Base-by-base conservation (phyloP, 495 filamentous ascomycete species). In the Hypomontagnella submonticulosa region DNA sequence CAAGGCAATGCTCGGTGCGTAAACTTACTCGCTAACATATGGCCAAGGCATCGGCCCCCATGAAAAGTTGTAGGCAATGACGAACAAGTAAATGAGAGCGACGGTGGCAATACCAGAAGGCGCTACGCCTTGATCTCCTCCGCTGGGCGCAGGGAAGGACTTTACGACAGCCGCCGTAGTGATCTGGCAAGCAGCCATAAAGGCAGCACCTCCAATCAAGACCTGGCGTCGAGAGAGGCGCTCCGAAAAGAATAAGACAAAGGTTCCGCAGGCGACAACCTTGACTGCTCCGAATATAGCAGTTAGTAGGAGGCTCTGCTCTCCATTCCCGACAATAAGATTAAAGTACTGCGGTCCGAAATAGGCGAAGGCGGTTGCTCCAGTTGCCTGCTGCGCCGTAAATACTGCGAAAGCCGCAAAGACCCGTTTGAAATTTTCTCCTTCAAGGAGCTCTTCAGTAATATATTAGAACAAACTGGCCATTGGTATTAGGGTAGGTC, bases 221-320 rank as follows among this genome's bases (percentile, higher is more conserved):
- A 75, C 71, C 33, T 71, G 54, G 0, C 79, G 77, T 36, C 79
- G 76, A 43, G 73, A 71, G 44, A 81, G 58, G 8, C 79, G 72
- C 32, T 79, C 78, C 3, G 77, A 66, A 19, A 81, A 72, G 42
- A 72, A 71, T 36, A 73, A 66, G 8, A 80, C 75, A 44, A 78
- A 79, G 56, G 49, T 71, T 51, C 51, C 77, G 67, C 71, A 81
- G 71, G 61, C 80, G 1, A 78, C 72, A 5, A 83, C 79, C 62
- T 84, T 84, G 27, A 81, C 77, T 2, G 79, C 66, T n/a, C 80
- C 79, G 50, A 84, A 85, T 67, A 84, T 80, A n/a, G 81, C 79
- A 1, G 80, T 82, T 16, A 82, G 70, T 5, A 85, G 67, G 32
- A 79, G 76, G 47, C 77, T 74, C 40, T 75, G 75, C 30, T 79